These are phyloP conservation scores for Cyclotella choctawhatcheeana DNA, from an alignment of 108 stramenopile species.

Conservation along the genomic window DNA sequence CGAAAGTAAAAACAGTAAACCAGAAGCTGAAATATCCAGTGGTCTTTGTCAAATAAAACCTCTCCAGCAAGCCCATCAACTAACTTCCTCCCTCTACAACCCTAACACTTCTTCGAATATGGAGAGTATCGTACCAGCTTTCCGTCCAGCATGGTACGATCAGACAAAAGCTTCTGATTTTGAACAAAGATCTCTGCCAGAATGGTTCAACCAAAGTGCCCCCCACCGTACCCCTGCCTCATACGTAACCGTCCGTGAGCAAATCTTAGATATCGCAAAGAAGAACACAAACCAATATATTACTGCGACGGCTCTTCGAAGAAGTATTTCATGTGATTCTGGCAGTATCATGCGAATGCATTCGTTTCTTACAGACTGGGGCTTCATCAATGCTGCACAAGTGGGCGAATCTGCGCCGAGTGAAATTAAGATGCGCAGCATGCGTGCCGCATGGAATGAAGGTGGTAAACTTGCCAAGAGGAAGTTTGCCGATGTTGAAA, in stretches of 20 bases:
- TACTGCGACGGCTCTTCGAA: slow-evolving; percentile 69
- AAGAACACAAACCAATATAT: slow-evolving; percentile 67
- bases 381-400: slow-evolving; percentile 72
- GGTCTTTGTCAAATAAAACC: slow-evolving; percentile 24
- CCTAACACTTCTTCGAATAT: slow-evolving; percentile 57
- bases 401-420: slow-evolving; percentile 83
- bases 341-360: slow-evolving; percentile 81
- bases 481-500: slow-evolving; percentile 31
- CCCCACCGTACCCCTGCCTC: slow-evolving; percentile 70
- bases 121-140: slow-evolving; percentile 42
- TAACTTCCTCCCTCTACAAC: slow-evolving; percentile 41
- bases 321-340: slow-evolving; percentile 76
- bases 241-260: slow-evolving; percentile 67
- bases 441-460: slow-evolving; percentile 16
- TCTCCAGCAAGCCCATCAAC: slow-evolving; percentile 25
- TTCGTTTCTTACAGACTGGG: slow-evolving; percentile 65
- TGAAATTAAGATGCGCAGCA: slow-evolving; percentile 57
- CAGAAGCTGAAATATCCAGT: not conserved
- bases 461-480: slow-evolving; percentile 21
- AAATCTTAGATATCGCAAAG: slow-evolving; percentile 51
- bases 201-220: slow-evolving; percentile 87
- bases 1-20: not conserved
- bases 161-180: slow-evolving; percentile 58
- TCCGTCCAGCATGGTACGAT: slow-evolving; percentile 80
- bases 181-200: slow-evolving; percentile 75